These are phyloP conservation scores for Ceratocystis huliohia DNA, from an alignment of 2,329 filamentous ascomycete genomes.

Conservation along the genomic window DNA sequence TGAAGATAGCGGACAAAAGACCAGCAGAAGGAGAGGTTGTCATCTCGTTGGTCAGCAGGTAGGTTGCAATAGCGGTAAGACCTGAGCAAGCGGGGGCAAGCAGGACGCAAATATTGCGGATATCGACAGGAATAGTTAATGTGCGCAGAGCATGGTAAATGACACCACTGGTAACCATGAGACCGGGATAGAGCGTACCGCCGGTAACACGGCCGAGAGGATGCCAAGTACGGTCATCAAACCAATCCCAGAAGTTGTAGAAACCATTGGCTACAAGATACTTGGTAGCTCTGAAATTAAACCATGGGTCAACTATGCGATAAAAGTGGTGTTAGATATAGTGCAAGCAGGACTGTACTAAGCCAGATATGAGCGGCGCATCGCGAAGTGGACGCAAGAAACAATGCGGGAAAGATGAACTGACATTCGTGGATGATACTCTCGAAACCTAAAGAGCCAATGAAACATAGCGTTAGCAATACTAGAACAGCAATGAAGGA, in stretches of 20 bases:
- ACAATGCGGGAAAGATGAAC: constrained; percentile 31
- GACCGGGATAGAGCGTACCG: constrained; percentile 92
- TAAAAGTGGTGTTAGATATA: constrained; percentile 4
- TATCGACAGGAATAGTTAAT: constrained; percentile 86
- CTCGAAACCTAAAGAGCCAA: constrained; percentile 59
- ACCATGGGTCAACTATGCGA: constrained; percentile 86
- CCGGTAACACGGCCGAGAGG: constrained; percentile 95
- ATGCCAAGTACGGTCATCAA: constrained; percentile 99
- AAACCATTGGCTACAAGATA: constrained; percentile 95
- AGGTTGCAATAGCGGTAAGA: constrained; percentile 81
- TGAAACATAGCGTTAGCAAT: constrained; percentile 27
- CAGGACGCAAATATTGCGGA: constrained; percentile 95
- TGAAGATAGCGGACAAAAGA: constrained; percentile 85
- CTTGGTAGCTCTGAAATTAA: constrained; percentile 97
- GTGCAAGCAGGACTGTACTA: constrained; percentile 21
- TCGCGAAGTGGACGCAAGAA: background rate
- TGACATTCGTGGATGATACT: constrained; percentile 99
- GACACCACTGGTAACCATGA: constrained; percentile 96
- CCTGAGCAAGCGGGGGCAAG: constrained; percentile 91
- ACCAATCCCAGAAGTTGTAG: constrained; percentile 99
- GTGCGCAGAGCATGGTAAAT: constrained; percentile 91
- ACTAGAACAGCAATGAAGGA: background rate
- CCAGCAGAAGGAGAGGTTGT: constrained; percentile 87
- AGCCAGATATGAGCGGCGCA: constrained; percentile 22
- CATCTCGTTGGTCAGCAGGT: constrained; percentile 96